Evolutionary conservation across 495 filamentous ascomycete species (phyloP).

Genomic region (Penicillium daleae): DNA sequence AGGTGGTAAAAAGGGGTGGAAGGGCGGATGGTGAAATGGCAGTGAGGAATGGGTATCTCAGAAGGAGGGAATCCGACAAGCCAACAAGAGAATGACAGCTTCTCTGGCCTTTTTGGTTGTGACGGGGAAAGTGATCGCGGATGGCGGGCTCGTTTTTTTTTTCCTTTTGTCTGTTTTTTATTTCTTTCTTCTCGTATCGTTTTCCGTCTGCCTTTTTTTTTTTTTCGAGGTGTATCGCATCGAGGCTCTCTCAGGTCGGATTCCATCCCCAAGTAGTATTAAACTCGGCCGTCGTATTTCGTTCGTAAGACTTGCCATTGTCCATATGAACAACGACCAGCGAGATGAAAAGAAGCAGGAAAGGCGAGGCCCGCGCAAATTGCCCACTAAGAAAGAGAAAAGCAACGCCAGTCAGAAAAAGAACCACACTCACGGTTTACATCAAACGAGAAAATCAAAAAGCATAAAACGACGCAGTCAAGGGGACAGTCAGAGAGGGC

Average conservation of each 20-base stretch:
- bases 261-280: constrained; percentile 15
- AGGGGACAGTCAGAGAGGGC: no score
- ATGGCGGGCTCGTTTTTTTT: not conserved
- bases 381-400: constrained; percentile 3
- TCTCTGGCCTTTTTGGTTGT: constrained; percentile 3
- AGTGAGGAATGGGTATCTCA: constrained; percentile 24
- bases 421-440: not conserved
- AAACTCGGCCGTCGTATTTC: constrained; percentile 7
- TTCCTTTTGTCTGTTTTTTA: not conserved
- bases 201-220: not conserved
- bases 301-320: constrained; percentile 9
- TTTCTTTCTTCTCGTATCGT: not conserved
- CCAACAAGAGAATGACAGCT: not conserved
- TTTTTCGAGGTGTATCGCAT: not conserved
- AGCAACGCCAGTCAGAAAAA: not conserved
- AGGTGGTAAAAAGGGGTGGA: not conserved
- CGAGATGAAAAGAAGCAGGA: constrained; percentile 10
- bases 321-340: constrained; percentile 9
- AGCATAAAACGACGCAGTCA: constrained; percentile 4
- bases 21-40: not conserved
- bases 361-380: constrained; percentile 7
- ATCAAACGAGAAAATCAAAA: not conserved
- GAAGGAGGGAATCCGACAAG: constrained; percentile 15
- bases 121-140: not conserved
- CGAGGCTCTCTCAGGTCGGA: not conserved